Evolutionary conservation across 2,329 filamentous ascomycete species (phyloP).

Genomic region (Botrytis fabae): DNA sequence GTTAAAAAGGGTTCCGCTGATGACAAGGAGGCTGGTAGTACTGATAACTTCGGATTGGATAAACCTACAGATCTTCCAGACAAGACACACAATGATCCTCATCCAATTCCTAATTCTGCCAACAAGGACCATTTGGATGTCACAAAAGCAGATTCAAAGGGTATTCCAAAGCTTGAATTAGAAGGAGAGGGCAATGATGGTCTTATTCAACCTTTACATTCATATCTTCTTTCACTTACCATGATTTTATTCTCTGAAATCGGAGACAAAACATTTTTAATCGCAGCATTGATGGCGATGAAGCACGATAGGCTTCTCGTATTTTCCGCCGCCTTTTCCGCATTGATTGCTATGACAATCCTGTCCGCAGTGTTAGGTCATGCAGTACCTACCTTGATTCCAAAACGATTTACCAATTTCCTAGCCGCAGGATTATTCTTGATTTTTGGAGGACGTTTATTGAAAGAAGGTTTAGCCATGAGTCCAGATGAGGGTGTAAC

Average conservation of each 20-base stretch:
- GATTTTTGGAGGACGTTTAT: slow-evolving; percentile 80
- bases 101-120: slow-evolving; percentile 65
- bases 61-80: slow-evolving; percentile 81
- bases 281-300: slow-evolving; percentile 98
- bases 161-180: slow-evolving; percentile 39
- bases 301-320: slow-evolving; percentile 91
- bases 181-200: slow-evolving; percentile 53
- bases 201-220: slow-evolving; percentile 79
- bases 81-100: slow-evolving; percentile 72
- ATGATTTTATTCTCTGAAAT: slow-evolving; percentile 98
- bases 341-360: slow-evolving; percentile 90
- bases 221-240: slow-evolving; percentile 85
- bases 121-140: slow-evolving; percentile 65
- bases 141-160: slow-evolving; percentile 45
- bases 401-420: slow-evolving; percentile 87
- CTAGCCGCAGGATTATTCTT: slow-evolving; percentile 84
- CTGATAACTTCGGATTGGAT: slow-evolving; percentile 55
- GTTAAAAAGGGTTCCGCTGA: slow-evolving; percentile 42
- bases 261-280: slow-evolving; percentile 97
- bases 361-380: slow-evolving; percentile 91
- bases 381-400: slow-evolving; percentile 84
- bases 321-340: slow-evolving; percentile 91
- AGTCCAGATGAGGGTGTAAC: slow-evolving; percentile 83
- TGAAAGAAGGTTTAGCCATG: slow-evolving; percentile 88
- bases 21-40: slow-evolving; percentile 36